Conservation (phyloP, 495 filamentous ascomycete genomes). For the Cryomyces antarcticus region DNA sequence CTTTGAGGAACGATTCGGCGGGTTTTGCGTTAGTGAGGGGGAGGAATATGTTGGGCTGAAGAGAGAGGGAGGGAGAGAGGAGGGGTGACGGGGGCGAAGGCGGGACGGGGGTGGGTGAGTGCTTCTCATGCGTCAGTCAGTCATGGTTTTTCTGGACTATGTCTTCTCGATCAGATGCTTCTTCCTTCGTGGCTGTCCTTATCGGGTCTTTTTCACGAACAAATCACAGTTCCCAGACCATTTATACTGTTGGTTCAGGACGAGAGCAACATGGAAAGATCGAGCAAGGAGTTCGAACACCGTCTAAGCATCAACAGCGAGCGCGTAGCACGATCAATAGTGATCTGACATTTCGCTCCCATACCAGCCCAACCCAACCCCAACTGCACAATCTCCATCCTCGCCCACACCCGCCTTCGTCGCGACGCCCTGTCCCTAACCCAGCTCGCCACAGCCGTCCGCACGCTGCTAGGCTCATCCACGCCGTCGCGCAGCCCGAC, state of each 20-base stretch:
- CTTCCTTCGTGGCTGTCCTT: too few relatives aligned
- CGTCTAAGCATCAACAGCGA: not conserved
- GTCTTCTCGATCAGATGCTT: too few relatives aligned
- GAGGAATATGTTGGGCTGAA: slow-evolving; percentile 17
- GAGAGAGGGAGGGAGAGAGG: not conserved
- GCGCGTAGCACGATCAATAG: not conserved
- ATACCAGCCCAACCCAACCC: not conserved
- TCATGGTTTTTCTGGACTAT: too few relatives aligned
- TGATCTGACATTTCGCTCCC: not conserved
- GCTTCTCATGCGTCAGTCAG: too few relatives aligned
- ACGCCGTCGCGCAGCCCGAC: slow-evolving; percentile 19
- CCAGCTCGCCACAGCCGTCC: slow-evolving; percentile 15
- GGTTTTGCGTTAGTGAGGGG: slow-evolving; percentile 15
- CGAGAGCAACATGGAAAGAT: too few relatives aligned
- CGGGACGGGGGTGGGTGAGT: slow-evolving; percentile 3
- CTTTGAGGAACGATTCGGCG: slow-evolving; percentile 10
- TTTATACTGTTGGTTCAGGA: too few relatives aligned
- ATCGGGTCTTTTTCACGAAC: too few relatives aligned
- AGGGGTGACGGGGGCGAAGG: not conserved
- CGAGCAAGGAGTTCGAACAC: too few relatives aligned
- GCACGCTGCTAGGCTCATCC: slow-evolving; percentile 14
- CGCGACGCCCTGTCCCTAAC: slow-evolving; percentile 14
- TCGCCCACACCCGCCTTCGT: slow-evolving; percentile 10
- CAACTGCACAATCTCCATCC: slow-evolving; percentile 2
- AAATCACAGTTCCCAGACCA: too few relatives aligned